Evolutionary conservation across 2,329 filamentous ascomycete genomes (phyloP), one percentile per base, ranked within the genome.

Genomic region (Annulohypoxylon truncatum): DNA sequence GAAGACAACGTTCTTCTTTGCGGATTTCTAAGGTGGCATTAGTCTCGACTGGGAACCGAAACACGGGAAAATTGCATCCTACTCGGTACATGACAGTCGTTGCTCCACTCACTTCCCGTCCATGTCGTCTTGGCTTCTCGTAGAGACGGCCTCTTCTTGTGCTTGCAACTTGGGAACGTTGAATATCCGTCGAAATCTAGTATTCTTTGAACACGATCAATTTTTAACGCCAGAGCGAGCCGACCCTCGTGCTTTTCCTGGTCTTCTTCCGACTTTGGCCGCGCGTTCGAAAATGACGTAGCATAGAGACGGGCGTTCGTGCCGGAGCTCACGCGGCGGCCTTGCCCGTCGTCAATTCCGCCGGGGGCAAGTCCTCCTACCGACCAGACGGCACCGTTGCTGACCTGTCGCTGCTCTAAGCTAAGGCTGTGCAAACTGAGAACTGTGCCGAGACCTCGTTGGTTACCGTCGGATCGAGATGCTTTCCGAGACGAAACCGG

Each of bases 161-260:
- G 71, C 58, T 74, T 71, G 74, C 70, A 73, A 20, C 72, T 75
- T 50, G 73, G 71, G 57, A 73, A 75, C 1, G 73, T 75, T 2
- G 74, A 74, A 20, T 67, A 73, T 15, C 71, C 68, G 29, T 78
- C 78, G 69, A 88, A 89, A 40, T 85, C 84, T 28, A 97, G 82
- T 12, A 97, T 82, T 66, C 88, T 87, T 24, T 85, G 83, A 28
- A 87, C 83, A 47, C 88, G 89, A 75, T 97, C 89, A 65, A 98
- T 85, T n/a, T 92, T 87, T 54, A 98, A 83, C 2, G 96, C 96
- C 13, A 90, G 82, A 7, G 94, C 94, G 59, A 99, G 80, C 26
- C 93, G 88, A 40, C 87, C 86, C 73, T 92, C 88, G 74, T 97
- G 92, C 55, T 87, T 88, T 61, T 90, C 87, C 10, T 85, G 80